Evolutionary conservation across 2,329 filamentous ascomycete genomes (phyloP).

Genomic region (Sporothrix brunneoviolacea): DNA sequence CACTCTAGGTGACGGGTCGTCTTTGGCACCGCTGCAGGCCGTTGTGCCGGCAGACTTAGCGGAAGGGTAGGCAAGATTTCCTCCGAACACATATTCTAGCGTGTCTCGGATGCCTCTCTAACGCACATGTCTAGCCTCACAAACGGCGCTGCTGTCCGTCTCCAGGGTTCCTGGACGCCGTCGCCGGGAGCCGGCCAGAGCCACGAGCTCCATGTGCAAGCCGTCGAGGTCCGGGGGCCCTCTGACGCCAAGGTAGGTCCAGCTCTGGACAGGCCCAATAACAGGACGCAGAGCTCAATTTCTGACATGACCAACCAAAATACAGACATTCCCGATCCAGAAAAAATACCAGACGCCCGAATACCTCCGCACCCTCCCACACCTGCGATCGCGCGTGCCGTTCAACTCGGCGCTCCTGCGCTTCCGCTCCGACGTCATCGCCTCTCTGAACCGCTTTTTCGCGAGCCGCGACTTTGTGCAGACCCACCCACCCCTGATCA

Average conservation of each 20-base stretch:
- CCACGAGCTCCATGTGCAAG: constrained; percentile 71
- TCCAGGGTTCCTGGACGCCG: constrained; percentile 70
- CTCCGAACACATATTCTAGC: no score
- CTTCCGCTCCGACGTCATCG: constrained; percentile 73
- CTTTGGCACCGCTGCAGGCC: constrained; percentile 70
- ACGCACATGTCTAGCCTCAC: constrained; percentile 15
- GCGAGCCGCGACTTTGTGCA: constrained; percentile 64
- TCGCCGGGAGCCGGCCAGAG: constrained; percentile 63
- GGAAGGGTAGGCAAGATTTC: constrained; percentile 66
- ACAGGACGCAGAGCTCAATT: no score
- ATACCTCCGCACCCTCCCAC: constrained; percentile 80
- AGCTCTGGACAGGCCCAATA: no score
- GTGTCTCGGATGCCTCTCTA: no score
- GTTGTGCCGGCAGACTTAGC: constrained; percentile 67
- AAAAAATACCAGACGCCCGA: constrained; percentile 93
- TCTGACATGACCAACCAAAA: no score
- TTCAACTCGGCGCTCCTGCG: constrained; percentile 74
- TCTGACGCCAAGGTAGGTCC: constrained; percentile 69
- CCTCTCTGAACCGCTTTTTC: constrained; percentile 70
- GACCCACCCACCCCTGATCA: constrained; percentile 88
- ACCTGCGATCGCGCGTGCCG: constrained; percentile 75
- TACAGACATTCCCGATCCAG: constrained; percentile 81
- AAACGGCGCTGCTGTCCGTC: constrained; percentile 70
- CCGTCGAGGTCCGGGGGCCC: constrained; percentile 64
- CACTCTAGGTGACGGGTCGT: constrained; percentile 81